Evolutionary conservation across 208 protist species (phyloP).

Genomic region (Spongospora subterranea): DNA sequence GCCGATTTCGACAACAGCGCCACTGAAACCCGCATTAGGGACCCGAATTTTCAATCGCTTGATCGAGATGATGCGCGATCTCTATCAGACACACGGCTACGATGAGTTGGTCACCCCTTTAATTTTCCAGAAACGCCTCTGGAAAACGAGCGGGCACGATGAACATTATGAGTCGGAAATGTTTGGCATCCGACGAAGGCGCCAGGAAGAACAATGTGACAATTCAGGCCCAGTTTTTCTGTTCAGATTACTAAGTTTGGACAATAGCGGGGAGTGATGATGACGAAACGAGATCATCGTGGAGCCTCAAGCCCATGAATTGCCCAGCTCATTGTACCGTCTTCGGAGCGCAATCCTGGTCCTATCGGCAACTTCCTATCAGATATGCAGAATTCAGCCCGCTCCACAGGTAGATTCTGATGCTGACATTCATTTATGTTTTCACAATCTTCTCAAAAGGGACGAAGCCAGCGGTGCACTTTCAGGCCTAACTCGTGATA

Average conservation of each 20-base stretch:
- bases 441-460: background rate
- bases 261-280: too few species aligned
- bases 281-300: background rate
- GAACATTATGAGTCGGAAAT: constrained; percentile 16
- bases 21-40: background rate
- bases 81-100: background rate
- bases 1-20: too few species aligned
- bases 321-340: constrained; percentile 33
- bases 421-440: background rate
- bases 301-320: constrained; percentile 42
- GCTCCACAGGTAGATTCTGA: background rate
- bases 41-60: constrained; percentile 40
- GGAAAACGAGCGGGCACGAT: background rate
- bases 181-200: background rate
- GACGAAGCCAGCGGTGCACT: constrained; percentile 86
- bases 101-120: constrained; percentile 27
- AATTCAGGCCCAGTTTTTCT: background rate
- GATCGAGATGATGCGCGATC: background rate
- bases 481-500: constrained; percentile 92
- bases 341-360: background rate
- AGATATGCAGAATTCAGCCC: background rate
- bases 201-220: background rate
- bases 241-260: background rate
- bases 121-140: background rate
- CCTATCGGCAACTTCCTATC: constrained; percentile 36